phyloP scores from a whole-genome alignment of 331 rosid species.

The Malus hybrid region DNA sequence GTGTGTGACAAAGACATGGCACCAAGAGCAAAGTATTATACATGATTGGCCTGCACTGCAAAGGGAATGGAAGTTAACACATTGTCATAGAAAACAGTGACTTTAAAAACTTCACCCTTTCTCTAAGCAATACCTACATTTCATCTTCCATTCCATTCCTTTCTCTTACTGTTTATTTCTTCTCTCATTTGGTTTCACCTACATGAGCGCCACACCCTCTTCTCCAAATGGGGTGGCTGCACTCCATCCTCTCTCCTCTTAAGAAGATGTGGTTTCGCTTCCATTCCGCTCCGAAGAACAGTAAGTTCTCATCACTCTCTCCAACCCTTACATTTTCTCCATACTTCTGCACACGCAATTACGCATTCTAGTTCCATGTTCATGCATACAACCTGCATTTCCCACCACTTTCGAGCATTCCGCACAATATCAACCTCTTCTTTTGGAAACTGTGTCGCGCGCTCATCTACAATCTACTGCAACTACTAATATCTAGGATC shows the following conservation, averaged over 20 bases:
- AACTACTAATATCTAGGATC: background rate
- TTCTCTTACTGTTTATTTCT: conserved; percentile 19
- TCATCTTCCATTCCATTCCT: conserved; percentile 1
- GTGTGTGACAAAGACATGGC: conserved; percentile 53
- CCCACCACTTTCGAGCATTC: background rate
- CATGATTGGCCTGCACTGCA: conserved; percentile 28
- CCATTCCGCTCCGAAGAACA: conserved; percentile 75
- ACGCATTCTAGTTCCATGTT: background rate
- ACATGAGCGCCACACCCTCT: conserved; percentile 49
- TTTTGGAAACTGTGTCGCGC: background rate
- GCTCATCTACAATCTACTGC: background rate
- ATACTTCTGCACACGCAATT: background rate
- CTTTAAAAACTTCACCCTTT: conserved; percentile 56
- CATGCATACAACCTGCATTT: background rate
- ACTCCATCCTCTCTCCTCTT: conserved; percentile 88
- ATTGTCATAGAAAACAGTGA: conserved; percentile 33
- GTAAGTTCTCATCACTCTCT: conserved; percentile 31
- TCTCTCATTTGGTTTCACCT: conserved; percentile 19
- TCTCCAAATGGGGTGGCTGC: conserved; percentile 96
- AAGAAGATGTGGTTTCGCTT: conserved; percentile 81
- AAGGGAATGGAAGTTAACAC: conserved; percentile 22
- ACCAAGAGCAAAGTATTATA: conserved; percentile 44
- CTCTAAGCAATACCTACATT: conserved; percentile 58
- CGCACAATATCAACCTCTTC: background rate
- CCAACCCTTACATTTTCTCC: background rate